Conservation (phyloP, 805 yeast genomes). For the Teunomyces stri region DNA sequence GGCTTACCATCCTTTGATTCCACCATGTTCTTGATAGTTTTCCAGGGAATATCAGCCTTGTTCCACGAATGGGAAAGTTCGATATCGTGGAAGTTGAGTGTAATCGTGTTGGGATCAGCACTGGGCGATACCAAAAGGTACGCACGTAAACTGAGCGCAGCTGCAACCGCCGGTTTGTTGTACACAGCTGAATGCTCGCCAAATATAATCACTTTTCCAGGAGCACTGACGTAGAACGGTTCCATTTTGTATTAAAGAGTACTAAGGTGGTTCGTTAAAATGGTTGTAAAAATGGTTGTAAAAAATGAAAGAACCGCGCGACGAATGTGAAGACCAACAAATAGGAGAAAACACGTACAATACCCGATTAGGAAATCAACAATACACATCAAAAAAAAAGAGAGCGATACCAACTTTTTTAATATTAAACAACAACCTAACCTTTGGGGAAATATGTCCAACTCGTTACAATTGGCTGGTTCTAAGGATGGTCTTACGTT, state of each 20-base stretch:
- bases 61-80: constrained; percentile 64
- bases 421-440: not conserved
- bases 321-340: not conserved
- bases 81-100: constrained; percentile 82
- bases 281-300: not conserved
- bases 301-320: not conserved
- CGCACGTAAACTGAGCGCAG: constrained; percentile 84
- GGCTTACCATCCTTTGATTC: constrained; percentile 23
- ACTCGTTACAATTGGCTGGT: constrained; percentile 3
- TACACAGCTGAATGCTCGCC: constrained; percentile 98
- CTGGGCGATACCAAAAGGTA: constrained; percentile 64
- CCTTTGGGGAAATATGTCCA: constrained; percentile 1
- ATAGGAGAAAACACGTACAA: not conserved
- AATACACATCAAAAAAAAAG: not conserved
- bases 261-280: not conserved
- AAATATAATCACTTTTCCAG: constrained; percentile 92
- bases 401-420: not conserved
- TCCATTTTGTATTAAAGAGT: not conserved
- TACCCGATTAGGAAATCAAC: constrained; percentile 17
- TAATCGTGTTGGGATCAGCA: constrained; percentile 41
- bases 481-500: constrained; percentile 14
- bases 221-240: constrained; percentile 84
- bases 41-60: constrained; percentile 61
- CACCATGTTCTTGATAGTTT: constrained; percentile 22
- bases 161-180: constrained; percentile 93